These are phyloP conservation scores for Colletotrichum nymphaeae DNA, from an alignment of 2,329 filamentous ascomycete genomes.

Conservation along the genomic window DNA sequence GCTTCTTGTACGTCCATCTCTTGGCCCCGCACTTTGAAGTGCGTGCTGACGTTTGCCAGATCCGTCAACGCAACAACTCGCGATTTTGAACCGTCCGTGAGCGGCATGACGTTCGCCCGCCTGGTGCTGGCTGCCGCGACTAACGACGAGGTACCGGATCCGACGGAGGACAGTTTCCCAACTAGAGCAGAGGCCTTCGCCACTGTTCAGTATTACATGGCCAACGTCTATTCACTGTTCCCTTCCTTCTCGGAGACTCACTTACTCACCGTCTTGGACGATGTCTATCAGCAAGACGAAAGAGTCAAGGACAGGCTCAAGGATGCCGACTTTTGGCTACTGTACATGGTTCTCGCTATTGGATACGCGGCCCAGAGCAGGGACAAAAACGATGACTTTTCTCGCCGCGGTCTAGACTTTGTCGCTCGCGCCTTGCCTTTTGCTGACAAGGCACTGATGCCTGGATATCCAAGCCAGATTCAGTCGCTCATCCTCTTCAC, in stretches of 20 bases:
- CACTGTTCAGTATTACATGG: conserved; percentile 85
- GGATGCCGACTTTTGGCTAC: conserved; percentile 83
- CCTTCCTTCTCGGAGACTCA: conserved; percentile 86
- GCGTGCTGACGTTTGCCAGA: conserved; percentile 54
- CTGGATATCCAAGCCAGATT: conserved; percentile 86
- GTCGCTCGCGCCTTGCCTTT: conserved; percentile 76
- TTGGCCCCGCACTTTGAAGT: neutral
- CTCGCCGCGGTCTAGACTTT: conserved; percentile 65
- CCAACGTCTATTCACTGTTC: conserved; percentile 82
- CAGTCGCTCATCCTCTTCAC: conserved; percentile 89
- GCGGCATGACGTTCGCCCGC: conserved; percentile 91
- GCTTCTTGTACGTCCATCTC: conserved; percentile 75
- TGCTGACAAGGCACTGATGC: conserved; percentile 85
- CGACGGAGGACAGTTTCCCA: conserved; percentile 73
- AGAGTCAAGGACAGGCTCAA: conserved; percentile 61
- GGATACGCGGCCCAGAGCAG: conserved; percentile 80
- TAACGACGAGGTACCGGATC: conserved; percentile 77
- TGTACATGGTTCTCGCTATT: conserved; percentile 91
- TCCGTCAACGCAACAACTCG: conserved; percentile 94
- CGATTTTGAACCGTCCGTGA: conserved; percentile 90
- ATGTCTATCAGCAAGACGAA: conserved; percentile 79
- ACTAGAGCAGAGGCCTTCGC: conserved; percentile 74
- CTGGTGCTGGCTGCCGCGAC: conserved; percentile 86
- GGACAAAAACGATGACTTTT: conserved; percentile 73
- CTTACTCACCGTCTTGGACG: conserved; percentile 82